Base-by-base conservation (phyloP, 306 rosid genomes). In the Sechiopsis laciniata region DNA sequence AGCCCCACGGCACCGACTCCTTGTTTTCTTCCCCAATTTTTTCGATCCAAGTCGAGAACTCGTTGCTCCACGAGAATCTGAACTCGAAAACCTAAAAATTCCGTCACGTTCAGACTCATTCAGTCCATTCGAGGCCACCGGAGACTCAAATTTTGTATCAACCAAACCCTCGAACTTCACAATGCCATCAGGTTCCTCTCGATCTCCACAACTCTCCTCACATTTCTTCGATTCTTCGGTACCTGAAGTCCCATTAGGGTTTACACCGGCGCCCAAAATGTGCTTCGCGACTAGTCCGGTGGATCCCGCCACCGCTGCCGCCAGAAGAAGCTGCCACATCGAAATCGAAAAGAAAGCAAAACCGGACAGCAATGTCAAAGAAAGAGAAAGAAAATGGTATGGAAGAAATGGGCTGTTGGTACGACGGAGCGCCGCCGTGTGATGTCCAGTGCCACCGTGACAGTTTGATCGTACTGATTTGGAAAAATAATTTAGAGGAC, bases 241-340 rank as follows among this genome's bases (percentile, higher is more conserved):
- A 16, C 11, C 7, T 62, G 80, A 22, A 57, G 71, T 24, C 51
- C 69, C 26, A 52, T 53, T 8, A 72, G 46, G 16, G 62, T 22
- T 66, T 15, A 73, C 22, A n/a, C 51, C 35, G 22, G 78, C 71
- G 5, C 12, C 68, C 67, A 80, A 75, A 58, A 86, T 72, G 77
- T 59, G 87, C 57, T 80, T 86, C 45, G 91, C 85, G 63, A 79
- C 88, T 32, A 88, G 74, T 1, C 88, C 85, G 10, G 94, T 84
- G 83, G 96, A 80, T 78, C 87, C 94, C 0, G 96, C 94, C n/a
- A 86, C 88, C 0, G 82, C 90, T 1, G 88, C 86, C 7, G 85
- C 84, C 15, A 88, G 64, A 56, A 88, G 79, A 77, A 84, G 63
- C 54, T 78, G 89, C 96, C 94, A 90, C 94, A 90, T 88, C 60